A percentile compares a stretch with the other conserved stretches of the same genome.
Conservation (phyloP, 2,329 filamentous ascomycete species). For the Monosporascus sp. region DNA sequence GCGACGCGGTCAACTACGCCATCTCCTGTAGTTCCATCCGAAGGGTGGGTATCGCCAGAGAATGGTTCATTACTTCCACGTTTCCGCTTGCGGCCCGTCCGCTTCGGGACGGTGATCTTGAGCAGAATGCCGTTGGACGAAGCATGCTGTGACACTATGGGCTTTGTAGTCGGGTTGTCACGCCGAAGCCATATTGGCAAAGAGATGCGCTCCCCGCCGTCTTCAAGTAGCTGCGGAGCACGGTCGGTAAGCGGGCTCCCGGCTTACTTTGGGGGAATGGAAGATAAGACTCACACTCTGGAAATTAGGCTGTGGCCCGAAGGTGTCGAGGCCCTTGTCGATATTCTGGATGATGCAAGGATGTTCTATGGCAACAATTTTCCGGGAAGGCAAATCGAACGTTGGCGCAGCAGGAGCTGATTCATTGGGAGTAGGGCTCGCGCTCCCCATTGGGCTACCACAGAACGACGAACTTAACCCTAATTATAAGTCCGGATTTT, state of each 20-base stretch:
- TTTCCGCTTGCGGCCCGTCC: conserved; percentile 82
- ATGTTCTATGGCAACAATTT: conserved; percentile 38
- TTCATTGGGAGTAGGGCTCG: conserved; percentile 3
- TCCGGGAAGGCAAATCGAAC: conserved; percentile 31
- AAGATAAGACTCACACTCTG: conserved; percentile 24
- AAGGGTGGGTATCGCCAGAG: conserved; percentile 35
- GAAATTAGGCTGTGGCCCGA: conserved; percentile 33
- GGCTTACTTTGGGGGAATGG: not conserved
- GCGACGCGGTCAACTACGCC: conserved; percentile 24
- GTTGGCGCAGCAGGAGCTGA: conserved; percentile 25
- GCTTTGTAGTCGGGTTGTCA: conserved; percentile 72
- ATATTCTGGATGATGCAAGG: conserved; percentile 35
- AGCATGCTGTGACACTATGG: conserved; percentile 70
- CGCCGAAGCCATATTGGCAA: conserved; percentile 72
- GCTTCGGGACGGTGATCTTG: conserved; percentile 78
- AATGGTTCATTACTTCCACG: conserved; percentile 67
- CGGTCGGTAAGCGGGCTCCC: conserved; percentile 3
- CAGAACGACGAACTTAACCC: not conserved
- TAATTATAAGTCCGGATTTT: too few relatives aligned
- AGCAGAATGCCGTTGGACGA: conserved; percentile 78
- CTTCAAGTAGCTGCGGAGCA: conserved; percentile 17
- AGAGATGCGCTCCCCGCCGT: conserved; percentile 35
- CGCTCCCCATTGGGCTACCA: conserved; percentile 2
- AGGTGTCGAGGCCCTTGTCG: conserved; percentile 35
- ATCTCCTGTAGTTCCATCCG: conserved; percentile 15